phyloP scores from a whole-genome alignment of 2,329 filamentous ascomycete genomes.

The Aureobasidium sp. region DNA sequence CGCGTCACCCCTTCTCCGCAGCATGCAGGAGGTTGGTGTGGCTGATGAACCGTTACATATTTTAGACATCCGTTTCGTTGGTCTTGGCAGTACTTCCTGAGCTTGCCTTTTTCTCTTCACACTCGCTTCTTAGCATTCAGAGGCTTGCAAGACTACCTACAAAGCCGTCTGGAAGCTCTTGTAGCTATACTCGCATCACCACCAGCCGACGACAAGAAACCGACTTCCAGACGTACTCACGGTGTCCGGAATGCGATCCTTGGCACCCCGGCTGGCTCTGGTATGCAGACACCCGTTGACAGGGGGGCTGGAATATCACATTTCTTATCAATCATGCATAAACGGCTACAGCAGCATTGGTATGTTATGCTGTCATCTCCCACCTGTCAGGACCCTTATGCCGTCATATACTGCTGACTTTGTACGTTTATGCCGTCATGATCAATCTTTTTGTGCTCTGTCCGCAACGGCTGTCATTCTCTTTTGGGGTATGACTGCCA shows the following conservation, averaged over 20 bases:
- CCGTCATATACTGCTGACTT: background rate
- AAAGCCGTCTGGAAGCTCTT: background rate
- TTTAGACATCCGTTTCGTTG: background rate
- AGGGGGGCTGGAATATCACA: background rate
- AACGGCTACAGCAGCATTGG: background rate
- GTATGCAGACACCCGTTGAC: background rate
- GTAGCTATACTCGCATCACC: too few relatives aligned
- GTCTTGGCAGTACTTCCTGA: background rate
- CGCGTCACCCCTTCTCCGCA: background rate
- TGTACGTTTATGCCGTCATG: background rate
- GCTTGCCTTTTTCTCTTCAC: background rate
- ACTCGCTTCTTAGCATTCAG: background rate
- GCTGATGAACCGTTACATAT: slow-evolving; percentile 1
- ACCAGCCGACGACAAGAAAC: background rate
- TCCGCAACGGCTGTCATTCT: background rate
- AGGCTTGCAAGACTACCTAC: too few relatives aligned
- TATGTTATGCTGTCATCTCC: background rate
- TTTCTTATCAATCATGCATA: background rate
- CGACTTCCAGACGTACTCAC: background rate
- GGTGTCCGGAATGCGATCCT: background rate
- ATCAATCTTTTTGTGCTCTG: background rate
- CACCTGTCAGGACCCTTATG: background rate
- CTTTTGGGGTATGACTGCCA: background rate
- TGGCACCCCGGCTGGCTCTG: background rate
- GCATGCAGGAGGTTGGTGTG: slow-evolving; percentile 7